Evolutionary conservation across 164 flowering plant genomes (phyloP).

Genomic region (Vitis vinifera): ASM3070453v1 NC_081810.1:20426501-20427000

Average conservation of each 20-base stretch:
- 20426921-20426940: no score
- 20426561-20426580: conserved; percentile 53
- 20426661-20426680: conserved; percentile 93
- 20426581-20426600: conserved; percentile 2
- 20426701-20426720: conserved; percentile 92
- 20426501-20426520: conserved; percentile 96
- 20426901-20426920: not conserved
- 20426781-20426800: conserved; percentile 47
- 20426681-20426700: conserved; percentile 93
- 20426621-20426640: not conserved
- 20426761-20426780: conserved; percentile 53
- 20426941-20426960: no score
- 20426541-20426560: conserved; percentile 98
- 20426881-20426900: conserved; percentile 1
- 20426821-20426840: conserved; percentile 55
- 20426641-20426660: conserved; percentile 54
- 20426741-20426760: conserved; percentile 42
- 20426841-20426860: conserved; percentile 9
- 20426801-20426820: conserved; percentile 62
- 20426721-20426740: conserved; percentile 55
- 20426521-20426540: conserved; percentile 98
- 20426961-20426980: no score
- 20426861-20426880: not conserved
- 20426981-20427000: no score
- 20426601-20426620: not conserved